A percentile compares a stretch with the other conserved stretches of the same genome.
Conservation (phyloP, 306 rosid species). For the Senna siamea region DNA sequence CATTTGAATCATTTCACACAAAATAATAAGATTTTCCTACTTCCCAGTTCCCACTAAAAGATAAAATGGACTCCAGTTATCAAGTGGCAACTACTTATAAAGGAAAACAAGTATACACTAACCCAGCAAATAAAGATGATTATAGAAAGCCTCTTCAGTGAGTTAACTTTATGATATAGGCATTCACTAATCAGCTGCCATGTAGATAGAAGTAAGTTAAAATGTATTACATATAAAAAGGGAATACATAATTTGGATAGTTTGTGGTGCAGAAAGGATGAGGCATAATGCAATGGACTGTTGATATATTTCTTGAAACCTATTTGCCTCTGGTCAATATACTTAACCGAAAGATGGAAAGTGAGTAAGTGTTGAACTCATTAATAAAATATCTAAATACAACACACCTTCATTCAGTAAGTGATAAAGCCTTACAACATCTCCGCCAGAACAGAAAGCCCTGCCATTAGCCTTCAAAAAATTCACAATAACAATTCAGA, state of each 20-base stretch:
- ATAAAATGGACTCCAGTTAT: neutral
- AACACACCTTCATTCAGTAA: conserved; percentile 68
- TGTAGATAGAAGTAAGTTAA: conserved; percentile 27
- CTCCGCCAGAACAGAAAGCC: conserved; percentile 90
- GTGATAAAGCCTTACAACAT: conserved; percentile 75
- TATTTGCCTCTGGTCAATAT: conserved; percentile 2
- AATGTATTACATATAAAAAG: conserved; percentile 1
- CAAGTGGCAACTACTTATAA: conserved; percentile 10
- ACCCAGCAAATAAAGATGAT: conserved; percentile 17
- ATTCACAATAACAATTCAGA: conserved; percentile 44
- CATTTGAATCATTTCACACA: conserved; percentile 22
- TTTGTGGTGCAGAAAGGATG: neutral
- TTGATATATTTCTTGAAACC: neutral
- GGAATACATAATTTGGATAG: conserved; percentile 3
- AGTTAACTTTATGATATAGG: neutral
- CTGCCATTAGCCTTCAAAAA: conserved; percentile 83
- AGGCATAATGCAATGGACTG: neutral
- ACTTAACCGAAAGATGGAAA: conserved; percentile 28
- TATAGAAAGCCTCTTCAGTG: conserved; percentile 11
- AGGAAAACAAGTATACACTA: conserved; percentile 10
- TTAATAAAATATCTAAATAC: conserved; percentile 14
- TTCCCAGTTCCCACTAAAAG: neutral
- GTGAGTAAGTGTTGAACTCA: conserved; percentile 16
- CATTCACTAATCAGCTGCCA: conserved; percentile 1
- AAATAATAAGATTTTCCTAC: neutral